A percentile compares a stretch with the other conserved stretches of the same genome.
phyloP scores from a whole-genome alignment of 257 asterid species.

The Buddleja alternifolia region DNA sequence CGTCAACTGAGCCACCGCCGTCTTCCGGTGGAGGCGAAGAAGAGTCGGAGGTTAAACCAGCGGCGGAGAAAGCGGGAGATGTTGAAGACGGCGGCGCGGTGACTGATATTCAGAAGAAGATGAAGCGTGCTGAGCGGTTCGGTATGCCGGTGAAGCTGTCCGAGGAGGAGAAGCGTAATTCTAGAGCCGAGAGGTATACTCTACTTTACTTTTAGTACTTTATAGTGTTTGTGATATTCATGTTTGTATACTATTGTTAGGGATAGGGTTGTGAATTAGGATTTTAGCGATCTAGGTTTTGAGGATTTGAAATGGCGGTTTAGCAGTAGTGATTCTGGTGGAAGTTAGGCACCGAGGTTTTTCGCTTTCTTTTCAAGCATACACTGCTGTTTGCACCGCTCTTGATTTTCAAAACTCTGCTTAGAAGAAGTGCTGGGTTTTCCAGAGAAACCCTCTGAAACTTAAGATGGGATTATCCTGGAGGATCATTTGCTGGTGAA shows the following conservation, averaged over 20 bases:
- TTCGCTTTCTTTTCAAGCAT: no score
- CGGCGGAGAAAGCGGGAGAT: conserved; percentile 6
- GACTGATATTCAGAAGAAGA: conserved; percentile 65
- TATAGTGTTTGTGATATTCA: not conserved
- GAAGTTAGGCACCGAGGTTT: no score
- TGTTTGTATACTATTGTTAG: not conserved
- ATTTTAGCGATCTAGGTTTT: not conserved
- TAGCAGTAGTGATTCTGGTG: no score
- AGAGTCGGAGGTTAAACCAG: conserved; percentile 32
- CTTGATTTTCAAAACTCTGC: no score
- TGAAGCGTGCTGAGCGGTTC: conserved; percentile 76
- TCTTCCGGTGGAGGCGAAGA: conserved; percentile 38
- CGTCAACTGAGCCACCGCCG: conserved; percentile 20
- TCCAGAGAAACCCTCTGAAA: no score
- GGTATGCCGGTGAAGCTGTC: conserved; percentile 65
- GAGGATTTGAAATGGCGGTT: not conserved
- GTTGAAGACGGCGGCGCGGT: conserved; percentile 30
- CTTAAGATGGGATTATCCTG: no score
- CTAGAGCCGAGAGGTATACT: conserved; percentile 74
- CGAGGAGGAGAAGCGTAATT: conserved; percentile 67
- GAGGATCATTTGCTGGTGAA: no score
- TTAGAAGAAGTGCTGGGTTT: no score
- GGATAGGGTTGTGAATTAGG: conserved; percentile 8
- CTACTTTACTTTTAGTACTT: not conserved
- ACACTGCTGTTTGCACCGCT: no score